Evolutionary conservation across 306 rosid genomes (phyloP), one percentile per base, ranked within the genome.

Genomic region (Malus sieversii): DNA sequence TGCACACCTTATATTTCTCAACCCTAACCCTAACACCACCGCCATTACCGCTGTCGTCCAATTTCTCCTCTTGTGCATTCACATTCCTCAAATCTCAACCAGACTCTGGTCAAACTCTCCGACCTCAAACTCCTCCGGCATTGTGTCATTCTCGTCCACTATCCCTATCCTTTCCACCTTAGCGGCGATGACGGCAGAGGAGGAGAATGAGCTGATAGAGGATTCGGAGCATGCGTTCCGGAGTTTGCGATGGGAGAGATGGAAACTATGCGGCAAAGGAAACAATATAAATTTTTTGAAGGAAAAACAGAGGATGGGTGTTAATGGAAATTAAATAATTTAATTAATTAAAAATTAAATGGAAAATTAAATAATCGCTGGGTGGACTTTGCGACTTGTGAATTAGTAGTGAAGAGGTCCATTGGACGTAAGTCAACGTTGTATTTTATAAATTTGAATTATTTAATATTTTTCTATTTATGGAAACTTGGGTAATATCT

Each of bases 101-200:
- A 80, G 32, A 66, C 65, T 76, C 6, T 77, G 79, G 82, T 87
- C 96, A 5, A 81, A 74, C 19, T 87, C 93, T 3, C 98, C 96
- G 27, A 92, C 83, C 51, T 76, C 83, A 76, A 94, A 92, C 66
- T 90, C 87, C 74, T 86, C 89, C 53, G 96, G 77, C 98, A 95
- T 90, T 4, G 85, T 82, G 30, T 97, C 98, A 63, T 86, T 87
- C 66, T 87, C 92, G 63, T 92, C 91, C 53, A 95, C 42, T 25
- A 95, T 64, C 23, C 97, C 98, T 79, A 78, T 82, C 73, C 88
- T 75, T 84, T 85, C 83, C 72, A 84, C 82, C 51, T 59, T 79
- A 88, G 85, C 0, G 88, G 77, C 4, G 58, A 33, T 0, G 64
- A 35, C 1, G 19, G 30, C 0, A 77, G 70, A 0, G 74, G 70